These are phyloP conservation scores for Solanum sejunctum DNA, from an alignment of 257 asterid genomes.

Conservation along the genomic window DNA sequence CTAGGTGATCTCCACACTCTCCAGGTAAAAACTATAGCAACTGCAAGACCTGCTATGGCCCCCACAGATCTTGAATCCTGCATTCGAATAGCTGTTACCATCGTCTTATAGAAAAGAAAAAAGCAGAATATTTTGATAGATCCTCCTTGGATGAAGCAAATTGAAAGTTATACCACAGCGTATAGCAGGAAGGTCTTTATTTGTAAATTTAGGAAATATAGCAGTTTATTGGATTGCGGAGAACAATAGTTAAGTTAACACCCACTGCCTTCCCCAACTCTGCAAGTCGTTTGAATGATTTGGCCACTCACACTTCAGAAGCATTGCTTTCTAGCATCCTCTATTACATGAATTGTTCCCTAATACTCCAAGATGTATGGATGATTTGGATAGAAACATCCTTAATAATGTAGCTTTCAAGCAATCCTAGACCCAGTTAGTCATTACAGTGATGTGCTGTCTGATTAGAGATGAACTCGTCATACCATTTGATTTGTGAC, in stretches of 20 bases:
- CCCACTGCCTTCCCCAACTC: neutral
- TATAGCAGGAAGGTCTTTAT: neutral
- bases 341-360: neutral
- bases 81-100: neutral
- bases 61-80: slow-evolving; percentile 82
- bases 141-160: neutral
- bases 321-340: neutral
- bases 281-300: neutral
- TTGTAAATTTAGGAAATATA: neutral
- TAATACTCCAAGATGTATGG: neutral
- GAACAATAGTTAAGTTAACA: neutral
- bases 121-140: neutral
- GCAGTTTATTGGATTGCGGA: neutral
- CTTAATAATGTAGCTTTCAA: neutral
- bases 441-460: neutral
- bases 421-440: neutral
- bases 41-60: slow-evolving; percentile 79
- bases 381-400: neutral
- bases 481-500: neutral
- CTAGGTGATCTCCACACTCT: slow-evolving; percentile 64
- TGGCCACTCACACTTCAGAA: neutral
- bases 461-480: neutral
- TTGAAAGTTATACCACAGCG: neutral
- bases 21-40: slow-evolving; percentile 85
- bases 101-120: neutral